These are phyloP conservation scores for Dipteronia sinensis DNA, from an alignment of 345 rosid species.

Conservation along the genomic window DNA sequence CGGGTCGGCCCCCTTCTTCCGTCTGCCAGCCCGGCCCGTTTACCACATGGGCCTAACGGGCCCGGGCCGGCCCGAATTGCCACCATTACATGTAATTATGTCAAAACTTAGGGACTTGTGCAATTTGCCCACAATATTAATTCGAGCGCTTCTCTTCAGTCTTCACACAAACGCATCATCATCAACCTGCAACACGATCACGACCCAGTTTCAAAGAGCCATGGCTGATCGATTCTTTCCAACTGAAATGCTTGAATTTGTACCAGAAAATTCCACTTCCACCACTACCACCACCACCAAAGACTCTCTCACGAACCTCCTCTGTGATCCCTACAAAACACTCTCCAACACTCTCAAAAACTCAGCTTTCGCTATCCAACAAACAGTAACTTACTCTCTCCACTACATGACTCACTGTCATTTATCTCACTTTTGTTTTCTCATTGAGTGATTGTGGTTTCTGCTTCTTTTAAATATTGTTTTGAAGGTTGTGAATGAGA, in stretches of 20 bases:
- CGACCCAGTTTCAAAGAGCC: not conserved
- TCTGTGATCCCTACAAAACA: conserved; percentile 42
- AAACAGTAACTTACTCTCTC: no score
- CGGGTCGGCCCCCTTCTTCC: no score
- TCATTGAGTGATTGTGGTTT: not conserved
- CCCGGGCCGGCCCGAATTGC: no score
- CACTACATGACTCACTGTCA: not conserved
- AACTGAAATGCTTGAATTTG: conserved; percentile 35
- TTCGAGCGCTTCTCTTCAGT: no score
- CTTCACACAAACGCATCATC: no score
- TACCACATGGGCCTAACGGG: no score
- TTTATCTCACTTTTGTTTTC: not conserved
- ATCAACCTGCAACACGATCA: no score
- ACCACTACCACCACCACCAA: not conserved
- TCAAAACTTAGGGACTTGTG: no score
- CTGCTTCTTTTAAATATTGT: conserved; percentile 5
- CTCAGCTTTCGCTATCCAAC: conserved; percentile 17
- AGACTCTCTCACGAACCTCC: conserved; percentile 39
- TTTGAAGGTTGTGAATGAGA: conserved; percentile 55
- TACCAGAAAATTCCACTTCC: conserved; percentile 19
- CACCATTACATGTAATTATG: no score
- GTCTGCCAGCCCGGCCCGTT: no score
- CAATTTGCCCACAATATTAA: no score
- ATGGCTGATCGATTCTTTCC: conserved; percentile 51
- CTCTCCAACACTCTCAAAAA: conserved; percentile 37